Percentiles rank a stretch among this genome's conserved stretches.
Evolutionary conservation across 2,329 filamentous ascomycete species (phyloP).

Genomic region (Lizonia empirigonia): DNA sequence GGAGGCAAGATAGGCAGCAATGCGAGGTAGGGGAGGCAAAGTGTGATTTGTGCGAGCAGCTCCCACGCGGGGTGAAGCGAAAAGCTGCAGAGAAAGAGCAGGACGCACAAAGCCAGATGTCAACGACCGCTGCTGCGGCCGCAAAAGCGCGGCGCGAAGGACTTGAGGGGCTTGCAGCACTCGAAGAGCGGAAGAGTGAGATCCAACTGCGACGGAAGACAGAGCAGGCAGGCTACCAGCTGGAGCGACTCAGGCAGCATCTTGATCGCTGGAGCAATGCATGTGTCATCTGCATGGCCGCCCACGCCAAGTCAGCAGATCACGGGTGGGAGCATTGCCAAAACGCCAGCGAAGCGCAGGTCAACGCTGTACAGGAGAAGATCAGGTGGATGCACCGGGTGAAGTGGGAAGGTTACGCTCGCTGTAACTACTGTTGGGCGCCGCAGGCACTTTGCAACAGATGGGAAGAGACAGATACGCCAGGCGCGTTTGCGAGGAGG

Average conservation of each 20-base stretch:
- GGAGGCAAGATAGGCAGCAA: conserved; percentile 1
- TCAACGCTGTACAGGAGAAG: no score
- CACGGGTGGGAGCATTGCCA: no score
- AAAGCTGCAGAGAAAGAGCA: no score
- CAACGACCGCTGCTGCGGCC: no score
- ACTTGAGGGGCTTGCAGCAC: no score
- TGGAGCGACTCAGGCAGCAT: conserved; percentile 4
- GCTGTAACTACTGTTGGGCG: conserved; percentile 1
- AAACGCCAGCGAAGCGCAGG: no score
- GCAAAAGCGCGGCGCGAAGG: no score
- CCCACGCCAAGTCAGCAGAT: neutral
- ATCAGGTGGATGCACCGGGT: no score
- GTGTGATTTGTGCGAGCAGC: conserved; percentile 4
- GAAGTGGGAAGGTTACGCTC: neutral
- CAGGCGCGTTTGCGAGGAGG: neutral
- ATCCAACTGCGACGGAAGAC: conserved; percentile 1
- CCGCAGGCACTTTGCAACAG: conserved; percentile 2
- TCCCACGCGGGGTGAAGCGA: neutral
- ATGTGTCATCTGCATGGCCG: conserved; percentile 3
- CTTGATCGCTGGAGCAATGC: conserved; percentile 2
- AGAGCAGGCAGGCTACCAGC: conserved; percentile 1
- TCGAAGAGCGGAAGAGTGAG: conserved; percentile 1
- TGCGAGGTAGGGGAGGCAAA: conserved; percentile 1
- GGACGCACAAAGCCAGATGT: no score
- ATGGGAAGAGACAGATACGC: conserved; percentile 1